Conservation (phyloP, 208 protist species). For the Jaenimonas drosophilae region DNA sequence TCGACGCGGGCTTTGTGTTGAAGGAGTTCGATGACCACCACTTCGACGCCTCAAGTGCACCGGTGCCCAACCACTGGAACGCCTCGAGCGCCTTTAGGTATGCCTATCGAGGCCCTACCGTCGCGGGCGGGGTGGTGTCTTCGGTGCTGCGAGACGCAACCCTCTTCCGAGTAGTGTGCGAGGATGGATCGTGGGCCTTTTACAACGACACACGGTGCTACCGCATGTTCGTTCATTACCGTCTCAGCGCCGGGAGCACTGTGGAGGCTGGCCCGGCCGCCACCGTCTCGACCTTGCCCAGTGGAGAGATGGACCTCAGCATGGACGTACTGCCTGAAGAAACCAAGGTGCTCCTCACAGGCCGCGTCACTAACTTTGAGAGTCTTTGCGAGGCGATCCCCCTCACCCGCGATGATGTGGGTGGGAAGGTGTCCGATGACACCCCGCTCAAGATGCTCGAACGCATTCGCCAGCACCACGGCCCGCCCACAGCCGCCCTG, state of each 20-base stretch:
- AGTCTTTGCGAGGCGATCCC: no score
- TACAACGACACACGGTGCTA: slow-evolving; percentile 10
- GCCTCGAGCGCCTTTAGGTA: no score
- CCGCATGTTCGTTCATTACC: slow-evolving; percentile 3
- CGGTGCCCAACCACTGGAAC: no score
- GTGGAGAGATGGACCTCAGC: not conserved
- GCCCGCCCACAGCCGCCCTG: no score
- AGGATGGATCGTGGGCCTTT: slow-evolving; percentile 1
- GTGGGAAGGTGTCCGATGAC: no score
- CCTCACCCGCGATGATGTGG: no score
- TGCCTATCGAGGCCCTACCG: slow-evolving; percentile 8
- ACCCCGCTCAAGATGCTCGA: no score
- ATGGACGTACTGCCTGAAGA: slow-evolving; percentile 21
- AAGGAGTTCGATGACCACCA: no score
- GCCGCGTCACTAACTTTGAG: slow-evolving; percentile 6
- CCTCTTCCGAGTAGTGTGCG: slow-evolving; percentile 3
- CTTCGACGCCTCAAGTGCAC: no score
- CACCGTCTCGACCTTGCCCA: slow-evolving; percentile 3
- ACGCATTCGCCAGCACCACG: no score
- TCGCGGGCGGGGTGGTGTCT: slow-evolving; percentile 1
- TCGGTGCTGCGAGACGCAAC: not conserved
- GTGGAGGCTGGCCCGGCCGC: not conserved
- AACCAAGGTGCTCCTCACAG: slow-evolving; percentile 8
- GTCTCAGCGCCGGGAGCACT: not conserved
- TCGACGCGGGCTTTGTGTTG: no score